phyloP scores from a whole-genome alignment of 1,284 basidiomycete species.

The Ceratobasidium theobromae region DNA sequence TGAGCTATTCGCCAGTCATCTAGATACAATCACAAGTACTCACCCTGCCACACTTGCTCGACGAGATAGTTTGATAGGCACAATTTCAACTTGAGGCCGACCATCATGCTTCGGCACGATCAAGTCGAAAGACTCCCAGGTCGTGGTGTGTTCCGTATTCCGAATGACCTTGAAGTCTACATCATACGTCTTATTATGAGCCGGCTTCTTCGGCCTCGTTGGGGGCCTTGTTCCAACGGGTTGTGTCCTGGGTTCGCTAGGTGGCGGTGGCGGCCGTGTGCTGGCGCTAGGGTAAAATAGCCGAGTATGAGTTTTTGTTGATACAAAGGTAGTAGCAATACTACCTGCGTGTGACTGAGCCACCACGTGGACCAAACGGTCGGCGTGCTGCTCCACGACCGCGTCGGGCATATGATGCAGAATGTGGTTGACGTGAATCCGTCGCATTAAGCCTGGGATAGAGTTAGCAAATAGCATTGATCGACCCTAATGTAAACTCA shows the following conservation, averaged over 20 bases:
- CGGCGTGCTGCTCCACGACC: not conserved
- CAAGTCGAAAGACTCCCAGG: not conserved
- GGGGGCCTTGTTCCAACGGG: too few species aligned
- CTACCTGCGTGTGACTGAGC: not conserved
- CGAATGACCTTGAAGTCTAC: conserved; percentile 6
- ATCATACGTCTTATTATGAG: too few species aligned
- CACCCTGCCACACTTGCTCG: not conserved
- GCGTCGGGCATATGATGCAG: not conserved
- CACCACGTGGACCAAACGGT: not conserved
- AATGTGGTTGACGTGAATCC: not conserved
- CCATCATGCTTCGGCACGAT: not conserved
- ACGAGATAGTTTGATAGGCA: conserved; percentile 2
- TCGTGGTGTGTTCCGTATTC: not conserved
- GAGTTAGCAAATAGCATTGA: not conserved
- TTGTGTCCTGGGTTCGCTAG: too few species aligned
- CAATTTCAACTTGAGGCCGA: not conserved
- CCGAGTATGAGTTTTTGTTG: too few species aligned
- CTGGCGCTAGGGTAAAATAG: not conserved
- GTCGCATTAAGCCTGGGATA: not conserved
- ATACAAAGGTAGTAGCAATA: too few species aligned
- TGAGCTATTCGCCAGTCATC: not conserved
- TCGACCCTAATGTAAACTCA: not conserved
- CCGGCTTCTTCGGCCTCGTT: too few species aligned
- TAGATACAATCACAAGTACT: not conserved
- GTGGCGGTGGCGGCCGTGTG: not conserved